Evolutionary conservation across 2,329 filamentous ascomycete genomes (phyloP).

Genomic region (Colletotrichum cereale): DNA sequence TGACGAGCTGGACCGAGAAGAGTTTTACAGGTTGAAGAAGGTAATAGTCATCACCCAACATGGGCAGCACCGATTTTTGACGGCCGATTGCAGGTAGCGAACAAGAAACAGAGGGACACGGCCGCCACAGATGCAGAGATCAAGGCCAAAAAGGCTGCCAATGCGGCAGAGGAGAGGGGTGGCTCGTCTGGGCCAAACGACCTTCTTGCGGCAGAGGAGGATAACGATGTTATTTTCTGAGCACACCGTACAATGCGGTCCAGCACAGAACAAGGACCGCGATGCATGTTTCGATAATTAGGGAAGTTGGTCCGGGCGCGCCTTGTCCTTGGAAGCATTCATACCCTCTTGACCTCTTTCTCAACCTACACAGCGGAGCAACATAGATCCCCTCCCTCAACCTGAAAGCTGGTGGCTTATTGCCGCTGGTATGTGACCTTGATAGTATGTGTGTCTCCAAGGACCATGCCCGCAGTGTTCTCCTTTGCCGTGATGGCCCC

Average conservation of each 20-base stretch:
- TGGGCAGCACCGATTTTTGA: background rate
- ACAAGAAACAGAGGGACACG: conserved; percentile 84
- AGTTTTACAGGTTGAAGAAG: conserved; percentile 98
- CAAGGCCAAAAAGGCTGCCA: conserved; percentile 69
- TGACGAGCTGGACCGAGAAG: conserved; percentile 96
- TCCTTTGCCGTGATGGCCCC: conserved; percentile 95
- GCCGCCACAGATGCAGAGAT: conserved; percentile 81
- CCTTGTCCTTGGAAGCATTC: conserved; percentile 5
- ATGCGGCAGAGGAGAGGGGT: conserved; percentile 53
- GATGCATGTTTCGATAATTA: conserved; percentile 2
- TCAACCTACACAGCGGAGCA: background rate
- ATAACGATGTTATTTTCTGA: conserved; percentile 88
- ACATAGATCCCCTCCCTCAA: background rate
- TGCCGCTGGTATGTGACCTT: conserved; percentile 98
- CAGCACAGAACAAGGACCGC: background rate
- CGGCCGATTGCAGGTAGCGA: conserved; percentile 67
- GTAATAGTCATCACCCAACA: conserved; percentile 41
- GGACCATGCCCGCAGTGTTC: conserved; percentile 85
- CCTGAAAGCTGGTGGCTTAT: conserved; percentile 55
- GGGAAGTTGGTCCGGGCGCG: background rate
- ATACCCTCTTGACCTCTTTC: conserved; percentile 1
- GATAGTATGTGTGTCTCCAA: conserved; percentile 79
- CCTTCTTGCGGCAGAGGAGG: conserved; percentile 80
- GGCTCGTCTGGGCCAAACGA: conserved; percentile 66
- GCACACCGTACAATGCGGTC: background rate